A percentile compares a stretch with the other conserved stretches of the same genome.
These are phyloP conservation scores for Microbotryomycetes sp. DNA, from an alignment of 1,284 basidiomycete species.

Conservation along the genomic window DNA sequence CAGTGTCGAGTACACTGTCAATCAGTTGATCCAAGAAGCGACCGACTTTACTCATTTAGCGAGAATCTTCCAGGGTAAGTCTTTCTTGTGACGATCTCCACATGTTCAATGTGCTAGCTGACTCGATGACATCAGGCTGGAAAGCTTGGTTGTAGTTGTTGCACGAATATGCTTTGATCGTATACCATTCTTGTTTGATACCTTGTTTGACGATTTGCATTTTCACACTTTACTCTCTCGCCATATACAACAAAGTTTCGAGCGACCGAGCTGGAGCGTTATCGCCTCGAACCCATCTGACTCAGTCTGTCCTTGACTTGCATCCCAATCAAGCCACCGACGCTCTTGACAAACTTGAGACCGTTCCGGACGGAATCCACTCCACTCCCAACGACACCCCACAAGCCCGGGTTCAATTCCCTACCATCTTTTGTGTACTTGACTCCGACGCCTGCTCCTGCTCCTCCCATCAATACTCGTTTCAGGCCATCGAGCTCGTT, in stretches of 20 bases:
- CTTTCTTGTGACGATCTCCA: not conserved
- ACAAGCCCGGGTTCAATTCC: not conserved
- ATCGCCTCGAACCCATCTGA: not conserved
- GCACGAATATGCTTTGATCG: not conserved
- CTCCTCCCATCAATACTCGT: slow-evolving; percentile 69
- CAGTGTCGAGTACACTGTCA: slow-evolving; percentile 88
- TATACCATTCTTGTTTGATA: too few species aligned
- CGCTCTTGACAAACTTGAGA: not conserved
- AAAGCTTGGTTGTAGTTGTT: not conserved
- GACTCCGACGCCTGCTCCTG: slow-evolving; percentile 48
- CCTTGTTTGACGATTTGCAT: too few species aligned
- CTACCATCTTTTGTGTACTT: not conserved
- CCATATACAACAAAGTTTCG: too few species aligned
- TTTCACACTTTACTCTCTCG: too few species aligned
- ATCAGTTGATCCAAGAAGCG: slow-evolving; percentile 84
- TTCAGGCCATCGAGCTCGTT: slow-evolving; percentile 82
- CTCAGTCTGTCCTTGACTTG: not conserved
- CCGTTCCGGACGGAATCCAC: not conserved
- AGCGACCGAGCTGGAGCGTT: too few species aligned
- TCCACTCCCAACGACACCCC: not conserved
- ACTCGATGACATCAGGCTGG: too few species aligned
- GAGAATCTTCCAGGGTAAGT: slow-evolving; percentile 54
- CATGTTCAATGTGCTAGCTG: too few species aligned
- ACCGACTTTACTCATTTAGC: slow-evolving; percentile 69
- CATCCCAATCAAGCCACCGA: not conserved